Evolutionary conservation across 148 eudicot genomes (phyloP).

Genomic region (Cornus suecica): DNA sequence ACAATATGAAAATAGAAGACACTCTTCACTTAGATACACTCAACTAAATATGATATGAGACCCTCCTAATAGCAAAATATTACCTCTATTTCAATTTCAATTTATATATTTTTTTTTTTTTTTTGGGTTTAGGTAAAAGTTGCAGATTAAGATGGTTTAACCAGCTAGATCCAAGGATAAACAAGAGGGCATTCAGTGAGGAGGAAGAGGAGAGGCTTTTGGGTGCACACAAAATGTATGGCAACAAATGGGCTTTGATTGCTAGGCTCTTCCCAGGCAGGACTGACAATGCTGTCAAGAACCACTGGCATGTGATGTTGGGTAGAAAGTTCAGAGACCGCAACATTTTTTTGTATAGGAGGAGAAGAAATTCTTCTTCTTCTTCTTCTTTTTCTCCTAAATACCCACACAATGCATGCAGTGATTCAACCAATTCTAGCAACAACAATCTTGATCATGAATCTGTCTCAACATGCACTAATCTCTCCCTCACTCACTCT

Average conservation of each 20-base stretch:
- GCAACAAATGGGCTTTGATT: constrained; percentile 72
- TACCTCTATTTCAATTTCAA: no score
- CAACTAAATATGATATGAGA: no score
- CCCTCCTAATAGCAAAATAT: no score
- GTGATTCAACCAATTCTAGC: constrained; percentile 10
- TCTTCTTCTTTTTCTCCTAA: not conserved
- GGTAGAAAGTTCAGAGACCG: constrained; percentile 48
- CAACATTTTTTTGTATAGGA: constrained; percentile 27
- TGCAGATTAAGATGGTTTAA: constrained; percentile 80
- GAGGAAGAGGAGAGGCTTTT: constrained; percentile 60
- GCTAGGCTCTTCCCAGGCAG: constrained; percentile 58
- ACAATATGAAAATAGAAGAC: no score
- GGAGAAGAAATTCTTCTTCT: constrained; percentile 24
- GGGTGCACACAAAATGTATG: constrained; percentile 47
- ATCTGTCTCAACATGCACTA: constrained; percentile 20
- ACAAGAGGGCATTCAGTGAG: constrained; percentile 41
- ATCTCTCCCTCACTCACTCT: constrained; percentile 28
- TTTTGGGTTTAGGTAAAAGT: constrained; percentile 44
- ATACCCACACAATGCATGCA: constrained; percentile 1
- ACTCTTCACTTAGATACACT: no score
- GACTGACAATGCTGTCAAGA: constrained; percentile 71
- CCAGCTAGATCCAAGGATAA: constrained; percentile 62
- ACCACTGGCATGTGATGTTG: constrained; percentile 74
- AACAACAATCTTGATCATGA: not conserved
- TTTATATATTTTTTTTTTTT: no score